Base-by-base conservation (phyloP, 176 grass and related monocot genomes). In the Oryza glumipatula region DNA sequence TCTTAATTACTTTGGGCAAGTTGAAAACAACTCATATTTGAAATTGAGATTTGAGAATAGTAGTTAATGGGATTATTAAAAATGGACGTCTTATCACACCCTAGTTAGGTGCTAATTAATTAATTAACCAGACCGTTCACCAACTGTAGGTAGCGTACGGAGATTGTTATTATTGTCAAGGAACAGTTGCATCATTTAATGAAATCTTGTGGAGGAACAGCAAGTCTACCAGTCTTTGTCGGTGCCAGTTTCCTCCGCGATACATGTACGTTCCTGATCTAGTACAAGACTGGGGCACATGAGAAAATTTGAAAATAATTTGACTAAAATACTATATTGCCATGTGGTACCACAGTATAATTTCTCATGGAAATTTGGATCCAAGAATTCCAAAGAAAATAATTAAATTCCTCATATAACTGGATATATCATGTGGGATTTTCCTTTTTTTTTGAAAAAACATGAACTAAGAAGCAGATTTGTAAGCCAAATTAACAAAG, bases 81-180 rank as follows among this genome's bases (percentile, higher is more conserved):
- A 67, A 77, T 11, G 17, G 16, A 21, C 56, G 33, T 82, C 83
- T 15, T 14, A 67, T 80, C 70, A 28, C 36, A 75, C 82, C 81
- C 7, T 78, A 66, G 73, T 86, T 86, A 38, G 78, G 83, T 86
- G 72, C 43, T 85, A 70, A 22, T 71, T 85, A 70, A 22, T 71
- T 85, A 76, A 66, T 36, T 45, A 67, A 86, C 33, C 45, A 60
- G 47, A 54, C 88, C 2, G 52, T 17, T 80, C 72, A 58, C 83
- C 78, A 80, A 67, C 43, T 22, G 44, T 70, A 21, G 73, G 67
- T 73, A 26, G 65, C 39, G 82, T 81, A 81, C 41, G 77, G 77
- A 26, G 19, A 28, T 51, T 3, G 19, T 76, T 85, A 71, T 54
- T 71, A 76, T 81, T 70, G 72, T 28, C 22, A 76, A 63, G 28